Base-by-base conservation (phyloP, 768 basidiomycete species). In the Mycena leptocephala region DNA sequence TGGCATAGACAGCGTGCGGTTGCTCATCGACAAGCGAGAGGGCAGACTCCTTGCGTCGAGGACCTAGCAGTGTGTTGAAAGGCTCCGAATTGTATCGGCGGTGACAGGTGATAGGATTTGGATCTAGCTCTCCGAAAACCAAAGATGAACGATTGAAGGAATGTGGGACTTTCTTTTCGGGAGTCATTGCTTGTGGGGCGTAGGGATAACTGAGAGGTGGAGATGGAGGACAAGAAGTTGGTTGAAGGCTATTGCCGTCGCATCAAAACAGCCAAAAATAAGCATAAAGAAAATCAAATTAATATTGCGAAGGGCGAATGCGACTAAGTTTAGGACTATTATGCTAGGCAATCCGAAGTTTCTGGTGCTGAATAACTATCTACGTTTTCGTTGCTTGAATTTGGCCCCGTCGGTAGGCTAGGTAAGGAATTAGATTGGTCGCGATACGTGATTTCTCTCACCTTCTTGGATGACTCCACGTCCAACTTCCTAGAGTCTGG, bases 321-420 rank as follows among this genome's bases (percentile, higher is more conserved):
- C n/a, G n/a, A n/a, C n/a, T n/a, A n/a, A n/a, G n/a, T n/a, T n/a
- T n/a, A n/a, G n/a, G n/a, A n/a, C n/a, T n/a, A n/a, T n/a, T n/a
- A n/a, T n/a, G n/a, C n/a, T n/a, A n/a, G n/a, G n/a, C n/a, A n/a
- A n/a, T n/a, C n/a, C n/a, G n/a, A n/a, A n/a, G n/a, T n/a, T n/a
- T n/a, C n/a, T n/a, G n/a, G n/a, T n/a, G n/a, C n/a, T n/a, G 39
- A 43, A 28, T 8, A 24, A 30, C 37, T 37, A 76, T 62, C 75
- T 71, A 37, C 75, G 75, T 30, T 76, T 76, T 2, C 75, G 69
- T 35, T 76, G 75, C 48, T 76, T 76, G 46, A 64, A 66, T 28
- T 76, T 76, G 24, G 33, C 55, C 14, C 69, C 74, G 11, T 71
- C 75, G 10, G 41, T 64, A 37, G 13, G 26, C 70, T 75, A 20